Evolutionary conservation across 345 rosid species (phyloP), one percentile per base, ranked within the genome.

Genomic region (Erodium maritimum): DNA sequence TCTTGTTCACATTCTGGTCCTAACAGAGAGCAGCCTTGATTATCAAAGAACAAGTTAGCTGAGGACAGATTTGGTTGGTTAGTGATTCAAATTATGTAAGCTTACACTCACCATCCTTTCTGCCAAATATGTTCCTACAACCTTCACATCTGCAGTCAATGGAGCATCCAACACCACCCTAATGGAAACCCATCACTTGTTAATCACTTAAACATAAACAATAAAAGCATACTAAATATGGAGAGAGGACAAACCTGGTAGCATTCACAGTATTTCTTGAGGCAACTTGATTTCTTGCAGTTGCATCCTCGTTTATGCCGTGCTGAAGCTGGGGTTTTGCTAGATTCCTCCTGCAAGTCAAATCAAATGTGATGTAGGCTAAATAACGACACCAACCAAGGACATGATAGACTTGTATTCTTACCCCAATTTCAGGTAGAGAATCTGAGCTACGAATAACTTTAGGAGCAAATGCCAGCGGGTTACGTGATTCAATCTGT

Each of bases 401-500:
- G 18, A 20, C 17, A 45, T 19, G 51, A 57, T 2, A 58, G n/a
- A 20, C 17, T 24, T 50, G 5, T 57, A 23, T 21, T 62, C 74
- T 12, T 66, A 93, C 98, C 83, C 85, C 85, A 53, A 67, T 63
- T 69, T 88, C 87, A 19, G 72, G 71, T 50, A 72, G 63, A 22
- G 90, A 60, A 48, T 84, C 91, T 4, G 86, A 64, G 66, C 69
- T 71, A 69, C 84, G 73, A 63, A 93, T 83, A 48, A 93, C 94
- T 86, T 89, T 93, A 53, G 99, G 97, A 77, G 99, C 97, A 83
- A 93, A 93, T 64, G 99, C 99, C 73, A 89, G 87, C 16, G 99
- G 99, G 58, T 93, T 93, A 42, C 99, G 88, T 34, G 97, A 85
- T 62, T 93, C 99, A 2, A 93, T 93, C 81, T 85, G 99, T 66